Percentiles rank a stretch among this genome's conserved stretches.
phyloP scores from a whole-genome alignment of 2,329 filamentous ascomycete genomes.

The Colletotrichum abscissum region DNA sequence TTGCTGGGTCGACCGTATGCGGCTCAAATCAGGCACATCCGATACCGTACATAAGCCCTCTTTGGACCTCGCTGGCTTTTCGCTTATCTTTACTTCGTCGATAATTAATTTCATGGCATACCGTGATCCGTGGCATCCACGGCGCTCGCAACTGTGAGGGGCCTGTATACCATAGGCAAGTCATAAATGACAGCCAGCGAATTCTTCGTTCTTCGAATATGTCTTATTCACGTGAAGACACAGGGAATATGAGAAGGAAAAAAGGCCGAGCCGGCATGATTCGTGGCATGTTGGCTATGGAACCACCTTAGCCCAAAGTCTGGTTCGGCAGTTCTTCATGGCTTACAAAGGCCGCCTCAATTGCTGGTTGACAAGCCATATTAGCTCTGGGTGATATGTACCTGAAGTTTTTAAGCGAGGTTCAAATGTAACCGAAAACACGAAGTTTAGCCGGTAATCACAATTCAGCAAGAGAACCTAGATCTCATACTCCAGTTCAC shows the following conservation, averaged over 20 bases:
- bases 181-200: too few relatives aligned
- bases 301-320: background rate
- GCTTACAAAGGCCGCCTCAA: too few relatives aligned
- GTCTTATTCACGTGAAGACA: too few relatives aligned
- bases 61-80: too few relatives aligned
- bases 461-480: background rate
- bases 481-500: background rate
- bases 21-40: background rate
- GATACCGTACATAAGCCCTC: background rate
- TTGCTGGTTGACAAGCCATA: too few relatives aligned
- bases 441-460: background rate
- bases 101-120: background rate
- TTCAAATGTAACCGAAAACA: background rate
- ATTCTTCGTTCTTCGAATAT: too few relatives aligned
- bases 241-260: background rate
- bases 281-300: too few relatives aligned
- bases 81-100: too few relatives aligned
- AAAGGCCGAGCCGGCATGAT: background rate
- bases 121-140: background rate
- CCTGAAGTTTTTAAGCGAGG: too few relatives aligned
- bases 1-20: conserved; percentile 5
- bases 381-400: too few relatives aligned
- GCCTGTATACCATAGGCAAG: too few relatives aligned
- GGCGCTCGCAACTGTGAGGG: too few relatives aligned
- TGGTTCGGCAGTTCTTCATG: conserved; percentile 7